Evolutionary conservation across 495 filamentous ascomycete species (phyloP).

Genomic region (Pseudoneurospora amorphoporcata): DNA sequence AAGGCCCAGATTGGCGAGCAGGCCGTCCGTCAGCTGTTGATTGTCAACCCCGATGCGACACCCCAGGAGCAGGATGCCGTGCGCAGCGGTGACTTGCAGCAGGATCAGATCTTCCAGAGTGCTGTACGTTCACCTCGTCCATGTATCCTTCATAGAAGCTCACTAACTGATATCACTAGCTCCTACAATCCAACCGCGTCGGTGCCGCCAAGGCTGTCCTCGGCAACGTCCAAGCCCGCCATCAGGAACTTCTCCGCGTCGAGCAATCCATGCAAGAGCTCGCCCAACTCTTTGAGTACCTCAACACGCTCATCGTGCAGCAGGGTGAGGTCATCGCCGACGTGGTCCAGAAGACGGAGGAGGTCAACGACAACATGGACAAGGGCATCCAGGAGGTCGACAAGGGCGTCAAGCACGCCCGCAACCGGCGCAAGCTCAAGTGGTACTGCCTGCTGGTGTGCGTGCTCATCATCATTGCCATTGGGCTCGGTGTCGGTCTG

Average conservation of each 20-base stretch:
- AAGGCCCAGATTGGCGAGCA: slow-evolving; percentile 55
- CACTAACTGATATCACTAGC: slow-evolving; percentile 30
- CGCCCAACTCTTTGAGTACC: slow-evolving; percentile 53
- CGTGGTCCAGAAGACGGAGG: slow-evolving; percentile 44
- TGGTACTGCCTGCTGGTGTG: slow-evolving; percentile 57
- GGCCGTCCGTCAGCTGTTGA: slow-evolving; percentile 62
- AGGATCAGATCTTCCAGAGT: slow-evolving; percentile 67
- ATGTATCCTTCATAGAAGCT: background rate
- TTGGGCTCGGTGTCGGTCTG: slow-evolving; percentile 39
- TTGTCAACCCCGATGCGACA: slow-evolving; percentile 63
- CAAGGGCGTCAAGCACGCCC: slow-evolving; percentile 48
- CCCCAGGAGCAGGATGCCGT: slow-evolving; percentile 55
- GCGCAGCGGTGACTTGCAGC: slow-evolving; percentile 55
- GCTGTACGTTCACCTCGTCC: slow-evolving; percentile 41
- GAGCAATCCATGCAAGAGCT: slow-evolving; percentile 57
- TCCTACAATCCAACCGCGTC: slow-evolving; percentile 52
- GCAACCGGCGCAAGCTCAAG: slow-evolving; percentile 52
- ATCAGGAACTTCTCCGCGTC: slow-evolving; percentile 65
- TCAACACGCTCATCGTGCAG: slow-evolving; percentile 53
- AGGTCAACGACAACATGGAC: slow-evolving; percentile 47
- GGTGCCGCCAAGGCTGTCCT: slow-evolving; percentile 57
- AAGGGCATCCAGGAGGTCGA: slow-evolving; percentile 51
- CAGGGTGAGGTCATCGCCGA: slow-evolving; percentile 48
- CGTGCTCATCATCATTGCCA: slow-evolving; percentile 45
- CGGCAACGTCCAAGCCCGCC: slow-evolving; percentile 62